Evolutionary conservation across 352 stramenopile genomes (phyloP).

Genomic region (Thalassiosira livingstoniorum): DNA sequence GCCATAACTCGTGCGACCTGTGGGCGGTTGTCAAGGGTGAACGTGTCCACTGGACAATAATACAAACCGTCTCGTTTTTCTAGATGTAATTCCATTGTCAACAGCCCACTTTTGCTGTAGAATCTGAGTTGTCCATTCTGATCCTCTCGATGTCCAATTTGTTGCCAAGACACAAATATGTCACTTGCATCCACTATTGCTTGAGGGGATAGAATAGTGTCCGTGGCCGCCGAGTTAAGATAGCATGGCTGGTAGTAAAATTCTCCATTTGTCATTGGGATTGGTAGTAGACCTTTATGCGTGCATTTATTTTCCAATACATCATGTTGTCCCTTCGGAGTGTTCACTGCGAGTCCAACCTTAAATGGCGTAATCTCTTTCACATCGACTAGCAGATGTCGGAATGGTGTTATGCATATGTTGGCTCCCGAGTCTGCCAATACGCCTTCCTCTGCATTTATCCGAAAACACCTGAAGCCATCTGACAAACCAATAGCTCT

Average conservation of each 20-base stretch:
- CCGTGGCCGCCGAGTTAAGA: background rate
- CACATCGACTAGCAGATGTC: background rate
- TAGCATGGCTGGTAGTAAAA: background rate
- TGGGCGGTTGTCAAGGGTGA: background rate
- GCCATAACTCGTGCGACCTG: background rate
- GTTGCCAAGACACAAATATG: too few species aligned
- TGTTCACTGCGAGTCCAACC: background rate
- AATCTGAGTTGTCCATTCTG: background rate
- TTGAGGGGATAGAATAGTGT: background rate
- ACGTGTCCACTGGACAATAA: background rate
- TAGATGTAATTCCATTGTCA: background rate
- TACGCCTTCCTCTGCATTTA: background rate
- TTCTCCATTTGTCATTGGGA: background rate
- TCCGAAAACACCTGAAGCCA: background rate
- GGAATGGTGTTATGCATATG: background rate
- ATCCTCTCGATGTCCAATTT: background rate
- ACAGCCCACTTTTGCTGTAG: too few species aligned
- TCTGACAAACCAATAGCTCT: background rate
- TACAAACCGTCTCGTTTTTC: background rate
- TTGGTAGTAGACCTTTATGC: background rate
- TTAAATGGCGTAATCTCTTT: background rate
- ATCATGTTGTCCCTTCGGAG: background rate
- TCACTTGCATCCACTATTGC: background rate
- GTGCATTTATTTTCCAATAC: background rate
- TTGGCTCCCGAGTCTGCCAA: background rate